Base-by-base conservation (phyloP, 805 yeast species). In the Saccharomycopsis sp. region DNA sequence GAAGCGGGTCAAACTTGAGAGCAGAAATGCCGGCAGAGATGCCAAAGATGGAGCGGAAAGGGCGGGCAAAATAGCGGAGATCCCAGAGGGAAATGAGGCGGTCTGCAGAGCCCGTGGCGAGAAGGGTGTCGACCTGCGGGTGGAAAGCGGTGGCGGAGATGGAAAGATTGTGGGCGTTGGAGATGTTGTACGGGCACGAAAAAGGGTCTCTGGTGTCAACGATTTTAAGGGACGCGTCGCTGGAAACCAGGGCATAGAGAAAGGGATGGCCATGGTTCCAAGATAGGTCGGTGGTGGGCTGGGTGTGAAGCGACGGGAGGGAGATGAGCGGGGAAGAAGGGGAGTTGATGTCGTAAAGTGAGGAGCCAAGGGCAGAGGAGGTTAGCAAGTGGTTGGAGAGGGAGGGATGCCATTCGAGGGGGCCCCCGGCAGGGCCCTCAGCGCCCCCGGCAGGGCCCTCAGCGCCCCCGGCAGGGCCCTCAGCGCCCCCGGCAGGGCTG, bases 61-160 rank as follows among this genome's bases (percentile, higher is more conserved):
- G 83, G 10, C 62, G 57, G 1, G 64, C 50, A 22, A 75, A 65
- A 53, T 76, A 75, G 54, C 94, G 69, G 40, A 82, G 59, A 55
- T 87, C 95, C 77, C 85, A 85, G 19, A 80, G 62, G 38, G 72
- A 73, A 16, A 85, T 72, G n/a, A 77, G 62, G 51, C 77, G 76
- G 55, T 86, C 95, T 20, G 80, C 75, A 9, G 86, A 80, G 17
- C 82, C 95, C 1, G 92, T 81, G 10, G 80, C 88, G 36, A 82
- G 65, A 43, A 84, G 56, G 30, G 67, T 57, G n/a, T 52, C 51
- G 13, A 73, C 39, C 4, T 60, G 57, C 0, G 84, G 80, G 52
- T 80, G 80, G 60, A 81, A 81, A 32, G 71, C 73, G 34, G 81
- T 70, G 1, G 82, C 69, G 53, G 80, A 82, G 49, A 84, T 76